Percentiles rank a stretch among this genome's conserved stretches.
Conservation (phyloP, 257 asterid genomes). For the Capsicum baccatum region DNA sequence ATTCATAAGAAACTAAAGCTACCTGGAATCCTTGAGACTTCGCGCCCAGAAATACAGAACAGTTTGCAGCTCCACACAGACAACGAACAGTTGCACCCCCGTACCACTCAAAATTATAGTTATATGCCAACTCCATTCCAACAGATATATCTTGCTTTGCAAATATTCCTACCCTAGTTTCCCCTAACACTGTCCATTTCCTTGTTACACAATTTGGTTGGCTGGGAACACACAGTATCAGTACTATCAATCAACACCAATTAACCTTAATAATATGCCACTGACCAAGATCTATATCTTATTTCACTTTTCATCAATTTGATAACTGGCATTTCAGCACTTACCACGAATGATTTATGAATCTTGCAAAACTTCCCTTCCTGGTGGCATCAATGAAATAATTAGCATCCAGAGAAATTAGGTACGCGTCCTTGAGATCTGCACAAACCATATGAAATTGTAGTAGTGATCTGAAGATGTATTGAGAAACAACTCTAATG, state of each 20-base stretch:
- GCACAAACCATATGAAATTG: constrained; percentile 36
- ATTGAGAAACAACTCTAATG: constrained; percentile 33
- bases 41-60: constrained; percentile 95
- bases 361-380: constrained; percentile 92
- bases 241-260: background rate
- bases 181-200: constrained; percentile 94
- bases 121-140: constrained; percentile 82
- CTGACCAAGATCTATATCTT: background rate
- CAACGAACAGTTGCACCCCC: constrained; percentile 96
- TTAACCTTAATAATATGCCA: background rate
- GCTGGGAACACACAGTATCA: constrained; percentile 50
- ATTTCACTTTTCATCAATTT: background rate
- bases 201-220: constrained; percentile 94
- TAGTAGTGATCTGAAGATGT: constrained; percentile 30
- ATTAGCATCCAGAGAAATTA: constrained; percentile 76
- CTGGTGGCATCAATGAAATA: constrained; percentile 82
- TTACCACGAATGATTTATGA: constrained; percentile 96
- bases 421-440: constrained; percentile 86
- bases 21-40: constrained; percentile 99
- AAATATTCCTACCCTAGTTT: constrained; percentile 90
- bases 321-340: constrained; percentile 22
- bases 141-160: constrained; percentile 69
- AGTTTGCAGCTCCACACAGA: constrained; percentile 86
- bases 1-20: constrained; percentile 26
- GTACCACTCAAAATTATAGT: constrained; percentile 96